Evolutionary conservation across 148 eudicot species (phyloP), one percentile per base, ranked within the genome.

Genomic region (Fagopyrum tataricum): DNA sequence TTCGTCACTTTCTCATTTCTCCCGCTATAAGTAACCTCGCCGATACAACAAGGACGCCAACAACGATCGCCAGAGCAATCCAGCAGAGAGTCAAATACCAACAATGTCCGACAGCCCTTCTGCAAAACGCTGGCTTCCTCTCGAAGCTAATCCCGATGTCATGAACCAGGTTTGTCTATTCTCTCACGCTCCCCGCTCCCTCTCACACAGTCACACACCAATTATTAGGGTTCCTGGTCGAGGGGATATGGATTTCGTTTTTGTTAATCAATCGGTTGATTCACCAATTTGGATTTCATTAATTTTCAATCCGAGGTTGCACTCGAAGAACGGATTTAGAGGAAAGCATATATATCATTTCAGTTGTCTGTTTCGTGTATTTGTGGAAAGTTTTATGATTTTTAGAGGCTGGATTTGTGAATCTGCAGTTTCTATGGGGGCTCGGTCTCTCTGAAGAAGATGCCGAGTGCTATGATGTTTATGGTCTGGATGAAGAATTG

Each of bases 121-220:
- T 66, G 78, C 80, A 3, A 93, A 93, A 79, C 82, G 91, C 79
- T 93, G 97, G 98, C 92, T 93, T 85, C 98, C 98, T 21, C 95
- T 93, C 49, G 98, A 93, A 86, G 98, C 98, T 64, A 93, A 93
- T 74, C 98, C 97, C 6, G 95, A 91, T 59, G 91, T 93, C 51
- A 93, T 93, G 97, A 91, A 89, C 78, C 98, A 93, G 97, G 98
- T 93, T 20, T 31, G 48, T 1, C 26, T 7, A 18, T 48, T 58
- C 44, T 4, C 56, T 56, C 4, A 15, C 48, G 9, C 31, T 41
- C 39, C 13, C 64, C 61, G 13, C 40, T 72, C 18, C 14, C n/a
- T 41, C 39, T 21, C 24, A 31, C 37, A 31, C 37, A 31, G 37
- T 31, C 37, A 31, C 37, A 31, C 37, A 31, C 17, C 10, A 9